Conservation (phyloP, 352 stramenopile species). For the Globisporangium nunn region DNA sequence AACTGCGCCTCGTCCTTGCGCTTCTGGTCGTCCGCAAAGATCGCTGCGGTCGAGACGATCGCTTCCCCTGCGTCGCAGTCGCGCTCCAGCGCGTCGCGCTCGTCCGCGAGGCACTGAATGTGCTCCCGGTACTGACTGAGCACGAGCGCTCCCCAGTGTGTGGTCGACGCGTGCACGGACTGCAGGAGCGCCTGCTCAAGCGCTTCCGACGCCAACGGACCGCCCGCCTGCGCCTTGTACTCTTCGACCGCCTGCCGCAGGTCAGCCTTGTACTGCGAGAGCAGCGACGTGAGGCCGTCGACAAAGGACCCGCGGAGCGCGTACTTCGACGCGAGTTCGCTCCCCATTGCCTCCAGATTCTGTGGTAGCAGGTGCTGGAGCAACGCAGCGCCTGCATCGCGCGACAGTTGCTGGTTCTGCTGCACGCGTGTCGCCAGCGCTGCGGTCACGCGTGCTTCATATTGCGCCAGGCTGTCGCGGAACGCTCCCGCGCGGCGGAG, state of each 20-base stretch:
- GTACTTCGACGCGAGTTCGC: conserved; percentile 21
- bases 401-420: conserved; percentile 14
- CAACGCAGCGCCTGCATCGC: conserved; percentile 6
- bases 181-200: conserved; percentile 30
- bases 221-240: conserved; percentile 27
- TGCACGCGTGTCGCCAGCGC: conserved; percentile 7
- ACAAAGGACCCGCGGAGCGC: conserved; percentile 34
- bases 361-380: conserved; percentile 26
- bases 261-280: conserved; percentile 60
- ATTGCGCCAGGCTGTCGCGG: conserved; percentile 17
- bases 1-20: conserved; percentile 36
- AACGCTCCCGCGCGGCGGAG: conserved; percentile 22
- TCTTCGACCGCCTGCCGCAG: conserved; percentile 27
- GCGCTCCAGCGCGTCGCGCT: conserved; percentile 23
- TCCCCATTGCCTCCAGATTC: conserved; percentile 30
- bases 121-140: conserved; percentile 46
- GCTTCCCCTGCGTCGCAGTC: conserved; percentile 17
- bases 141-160: conserved; percentile 36
- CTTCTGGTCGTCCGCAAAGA: conserved; percentile 42
- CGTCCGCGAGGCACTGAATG: conserved; percentile 17
- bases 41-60: conserved; percentile 20
- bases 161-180: conserved; percentile 34
- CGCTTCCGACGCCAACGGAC: conserved; percentile 16
- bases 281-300: conserved; percentile 33
- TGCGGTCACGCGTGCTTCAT: conserved; percentile 14